These are phyloP conservation scores for Chaetomium strumarium DNA, from an alignment of 2,329 filamentous ascomycete species.

Conservation along the genomic window DNA sequence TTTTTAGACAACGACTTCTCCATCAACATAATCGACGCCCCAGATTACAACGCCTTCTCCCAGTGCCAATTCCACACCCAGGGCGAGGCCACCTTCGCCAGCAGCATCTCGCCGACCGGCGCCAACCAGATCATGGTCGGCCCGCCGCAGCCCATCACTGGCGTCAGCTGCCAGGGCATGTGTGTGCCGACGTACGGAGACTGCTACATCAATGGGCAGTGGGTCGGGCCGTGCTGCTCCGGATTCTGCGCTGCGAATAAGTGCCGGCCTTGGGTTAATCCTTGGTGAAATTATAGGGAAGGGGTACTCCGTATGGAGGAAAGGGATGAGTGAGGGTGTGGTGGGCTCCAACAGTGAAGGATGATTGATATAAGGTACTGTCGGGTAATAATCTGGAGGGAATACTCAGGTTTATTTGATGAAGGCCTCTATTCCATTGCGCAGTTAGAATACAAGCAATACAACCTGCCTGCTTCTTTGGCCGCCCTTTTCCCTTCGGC, in stretches of 20 bases:
- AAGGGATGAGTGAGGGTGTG: background rate
- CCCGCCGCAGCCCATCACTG: constrained; percentile 38
- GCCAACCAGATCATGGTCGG: constrained; percentile 38
- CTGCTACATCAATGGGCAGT: constrained; percentile 35
- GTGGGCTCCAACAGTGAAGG: too few species aligned
- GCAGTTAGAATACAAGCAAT: too few species aligned
- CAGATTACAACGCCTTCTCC: constrained; percentile 38
- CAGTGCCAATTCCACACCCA: constrained; percentile 41
- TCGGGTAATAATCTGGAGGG: too few species aligned
- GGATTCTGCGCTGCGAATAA: constrained; percentile 38
- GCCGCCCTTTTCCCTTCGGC: too few species aligned
- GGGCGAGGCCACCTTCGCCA: constrained; percentile 29
- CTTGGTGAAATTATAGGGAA: constrained; percentile 4
- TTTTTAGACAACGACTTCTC: constrained; percentile 35
- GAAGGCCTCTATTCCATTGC: too few species aligned
- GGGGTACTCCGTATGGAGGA: background rate
- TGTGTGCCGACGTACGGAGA: constrained; percentile 38
- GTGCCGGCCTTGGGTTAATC: constrained; percentile 35
- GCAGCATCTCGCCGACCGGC: constrained; percentile 28
- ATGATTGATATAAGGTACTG: too few species aligned
- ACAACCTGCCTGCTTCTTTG: too few species aligned
- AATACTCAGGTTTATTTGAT: too few species aligned
- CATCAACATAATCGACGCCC: constrained; percentile 27
- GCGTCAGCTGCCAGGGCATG: constrained; percentile 38
- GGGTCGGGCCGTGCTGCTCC: constrained; percentile 37